A percentile compares a stretch with the other conserved stretches of the same genome.
Evolutionary conservation across 805 yeast genomes (phyloP).

Genomic region (Geotrichum ghanense): DNA sequence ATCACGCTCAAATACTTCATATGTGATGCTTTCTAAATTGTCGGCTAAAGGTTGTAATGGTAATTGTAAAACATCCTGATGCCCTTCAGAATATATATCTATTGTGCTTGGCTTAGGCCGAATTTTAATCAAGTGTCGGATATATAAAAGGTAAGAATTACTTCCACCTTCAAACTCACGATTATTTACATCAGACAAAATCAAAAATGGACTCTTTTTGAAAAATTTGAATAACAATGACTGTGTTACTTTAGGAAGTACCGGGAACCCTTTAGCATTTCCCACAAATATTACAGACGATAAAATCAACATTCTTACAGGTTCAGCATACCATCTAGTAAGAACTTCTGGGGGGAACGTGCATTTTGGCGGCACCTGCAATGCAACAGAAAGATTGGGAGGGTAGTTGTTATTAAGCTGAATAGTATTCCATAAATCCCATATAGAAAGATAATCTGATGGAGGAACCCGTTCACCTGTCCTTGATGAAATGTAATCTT

Average conservation of each 20-base stretch:
- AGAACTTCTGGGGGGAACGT: constrained; percentile 25
- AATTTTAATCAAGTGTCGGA: constrained; percentile 15
- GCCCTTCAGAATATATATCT: constrained; percentile 25
- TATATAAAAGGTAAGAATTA: constrained; percentile 14
- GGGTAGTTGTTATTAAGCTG: constrained; percentile 45
- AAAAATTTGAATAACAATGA: constrained; percentile 32
- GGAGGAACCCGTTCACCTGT: constrained; percentile 23
- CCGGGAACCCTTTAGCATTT: constrained; percentile 55
- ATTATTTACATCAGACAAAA: constrained; percentile 43
- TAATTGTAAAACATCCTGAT: constrained; percentile 36
- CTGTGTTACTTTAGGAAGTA: constrained; percentile 49
- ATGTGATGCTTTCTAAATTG: constrained; percentile 47
- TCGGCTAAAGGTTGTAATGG: constrained; percentile 68
- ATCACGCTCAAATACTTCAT: constrained; percentile 65
- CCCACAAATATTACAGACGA: constrained; percentile 46
- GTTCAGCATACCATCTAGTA: constrained; percentile 59
- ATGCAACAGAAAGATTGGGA: constrained; percentile 50
- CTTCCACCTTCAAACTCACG: constrained; percentile 17
- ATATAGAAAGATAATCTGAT: constrained; percentile 40
- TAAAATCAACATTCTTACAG: constrained; percentile 44
- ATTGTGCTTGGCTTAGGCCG: constrained; percentile 21
- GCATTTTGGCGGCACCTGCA: constrained; percentile 37
- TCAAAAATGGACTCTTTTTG: constrained; percentile 32
- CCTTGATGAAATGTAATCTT: constrained; percentile 27
- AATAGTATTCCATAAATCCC: constrained; percentile 68